Percentiles rank a stretch among this genome's conserved stretches.
Evolutionary conservation across 371 early-diverging fungal species (phyloP).

Genomic region (Basidiobolus meristosporus): DNA sequence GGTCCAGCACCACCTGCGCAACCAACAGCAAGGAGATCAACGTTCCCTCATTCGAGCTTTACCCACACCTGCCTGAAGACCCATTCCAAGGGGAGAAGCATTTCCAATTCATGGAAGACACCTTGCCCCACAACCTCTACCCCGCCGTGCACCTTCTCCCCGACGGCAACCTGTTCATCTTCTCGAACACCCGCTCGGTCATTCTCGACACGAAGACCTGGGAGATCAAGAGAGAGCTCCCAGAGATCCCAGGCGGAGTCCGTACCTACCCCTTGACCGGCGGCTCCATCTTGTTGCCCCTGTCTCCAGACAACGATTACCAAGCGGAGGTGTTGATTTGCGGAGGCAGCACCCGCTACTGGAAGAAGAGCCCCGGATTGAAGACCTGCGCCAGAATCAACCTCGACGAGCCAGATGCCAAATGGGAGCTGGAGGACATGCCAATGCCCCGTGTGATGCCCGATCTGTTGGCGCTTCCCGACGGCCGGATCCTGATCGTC

Average conservation of each 20-base stretch:
- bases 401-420: conserved; percentile 5
- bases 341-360: conserved; percentile 14
- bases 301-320: conserved; percentile 16
- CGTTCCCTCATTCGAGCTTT: conserved; percentile 19
- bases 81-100: conserved; percentile 3
- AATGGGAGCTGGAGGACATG: conserved; percentile 16
- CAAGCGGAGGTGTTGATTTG: conserved; percentile 17
- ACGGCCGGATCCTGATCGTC: conserved; percentile 20
- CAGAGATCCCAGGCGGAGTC: conserved; percentile 25
- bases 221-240: conserved; percentile 19
- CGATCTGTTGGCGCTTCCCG: conserved; percentile 15
- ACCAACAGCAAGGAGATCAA: conserved; percentile 24
- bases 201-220: conserved; percentile 23
- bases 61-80: conserved; percentile 7
- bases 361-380: conserved; percentile 5
- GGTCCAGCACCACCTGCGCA: conserved; percentile 20
- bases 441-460: conserved; percentile 17
- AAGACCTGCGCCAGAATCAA: conserved; percentile 12
- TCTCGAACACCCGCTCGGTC: conserved; percentile 24
- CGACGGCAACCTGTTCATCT: conserved; percentile 19
- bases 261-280: conserved; percentile 43
- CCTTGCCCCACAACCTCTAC: conserved; percentile 37
- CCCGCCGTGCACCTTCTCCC: conserved; percentile 12
- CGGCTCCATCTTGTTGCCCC: conserved; percentile 22
- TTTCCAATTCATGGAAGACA: conserved; percentile 26